These are phyloP conservation scores for Isoetes taiwanensis DNA, from an alignment of 75 land plant species.

Conservation along the genomic window DNA sequence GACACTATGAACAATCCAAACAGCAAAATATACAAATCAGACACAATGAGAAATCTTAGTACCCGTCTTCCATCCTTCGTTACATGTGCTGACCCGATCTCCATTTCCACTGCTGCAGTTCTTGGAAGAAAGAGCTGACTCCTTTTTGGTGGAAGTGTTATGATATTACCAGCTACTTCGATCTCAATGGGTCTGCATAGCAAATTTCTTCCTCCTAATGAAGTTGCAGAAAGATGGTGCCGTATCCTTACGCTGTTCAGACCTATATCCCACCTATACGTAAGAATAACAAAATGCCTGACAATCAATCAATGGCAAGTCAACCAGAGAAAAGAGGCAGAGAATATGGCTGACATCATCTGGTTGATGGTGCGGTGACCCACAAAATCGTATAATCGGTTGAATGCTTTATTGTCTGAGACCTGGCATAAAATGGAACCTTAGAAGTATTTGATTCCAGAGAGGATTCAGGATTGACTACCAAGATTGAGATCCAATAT, in stretches of 20 bases:
- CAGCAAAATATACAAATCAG: neutral
- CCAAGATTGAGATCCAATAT: no score
- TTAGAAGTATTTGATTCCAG: no score
- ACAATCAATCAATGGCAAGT: constrained; percentile 2
- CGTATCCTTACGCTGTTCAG: constrained; percentile 24
- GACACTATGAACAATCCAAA: constrained; percentile 1
- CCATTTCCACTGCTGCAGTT: constrained; percentile 8
- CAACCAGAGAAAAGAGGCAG: neutral
- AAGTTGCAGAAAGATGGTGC: constrained; percentile 20
- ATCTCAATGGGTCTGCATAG: constrained; percentile 17
- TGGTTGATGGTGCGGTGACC: constrained; percentile 29
- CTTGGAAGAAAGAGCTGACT: constrained; percentile 14
- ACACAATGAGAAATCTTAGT: neutral
- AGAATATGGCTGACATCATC: constrained; percentile 19
- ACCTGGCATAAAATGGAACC: constrained; percentile 20
- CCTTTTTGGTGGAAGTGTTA: constrained; percentile 21
- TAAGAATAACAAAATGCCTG: neutral
- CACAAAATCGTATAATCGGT: constrained; percentile 28
- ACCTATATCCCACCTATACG: constrained; percentile 29
- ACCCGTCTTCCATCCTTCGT: constrained; percentile 17
- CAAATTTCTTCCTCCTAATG: constrained; percentile 10
- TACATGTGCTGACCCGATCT: constrained; percentile 21
- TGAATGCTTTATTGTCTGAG: constrained; percentile 32
- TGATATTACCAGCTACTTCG: constrained; percentile 5
- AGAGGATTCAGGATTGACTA: no score